Evolutionary conservation across 257 asterid species (phyloP), one percentile per base, ranked within the genome.

Genomic region (Misopates orontium): DNA sequence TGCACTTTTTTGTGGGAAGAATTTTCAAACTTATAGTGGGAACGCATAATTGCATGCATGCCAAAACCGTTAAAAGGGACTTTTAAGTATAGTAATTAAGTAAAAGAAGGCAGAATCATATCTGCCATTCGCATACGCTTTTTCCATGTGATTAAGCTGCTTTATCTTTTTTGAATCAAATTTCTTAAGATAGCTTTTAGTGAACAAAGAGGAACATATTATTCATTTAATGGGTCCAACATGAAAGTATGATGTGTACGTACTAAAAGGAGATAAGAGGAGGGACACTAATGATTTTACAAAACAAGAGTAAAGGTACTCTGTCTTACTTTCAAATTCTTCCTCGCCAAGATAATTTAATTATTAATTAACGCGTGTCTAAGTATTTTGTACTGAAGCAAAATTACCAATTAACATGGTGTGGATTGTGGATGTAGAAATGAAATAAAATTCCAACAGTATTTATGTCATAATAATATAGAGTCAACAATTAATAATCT

Each of bases 61-160:
- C 31, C 63, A 56, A 71, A 22, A 41, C 14, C 36, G 32, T 20
- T 36, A 66, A 75, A 70, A 66, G 15, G 25, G 22, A 10, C 75
- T 70, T 75, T 70, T 59, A 41, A 44, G 31, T 59, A 66, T 28
- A 24, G 36, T 20, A 74, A 62, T 54, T 63, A 40, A 7, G 3
- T 28, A 28, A 28, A 64, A 28, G 51, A 39, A 13, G 57, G 16
- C 45, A 58, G 23, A 39, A 24, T 1, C 65, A 36, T 36, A 36
- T 36, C 42, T 21, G 17, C 56, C 66, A 47, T 18, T 39, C n/a
- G 10, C 63, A 50, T 61, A 41, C 52, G 50, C 66, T 53, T 77
- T 71, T 32, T 23, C 67, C 62, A 47, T 64, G 66, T 72, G 64
- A 64, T 72, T 32, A 51, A 72, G 69, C 62, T 71, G 62, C 77